Evolutionary conservation across 441 rosid genomes (phyloP).

Genomic region (Mallotus japonicus): DNA sequence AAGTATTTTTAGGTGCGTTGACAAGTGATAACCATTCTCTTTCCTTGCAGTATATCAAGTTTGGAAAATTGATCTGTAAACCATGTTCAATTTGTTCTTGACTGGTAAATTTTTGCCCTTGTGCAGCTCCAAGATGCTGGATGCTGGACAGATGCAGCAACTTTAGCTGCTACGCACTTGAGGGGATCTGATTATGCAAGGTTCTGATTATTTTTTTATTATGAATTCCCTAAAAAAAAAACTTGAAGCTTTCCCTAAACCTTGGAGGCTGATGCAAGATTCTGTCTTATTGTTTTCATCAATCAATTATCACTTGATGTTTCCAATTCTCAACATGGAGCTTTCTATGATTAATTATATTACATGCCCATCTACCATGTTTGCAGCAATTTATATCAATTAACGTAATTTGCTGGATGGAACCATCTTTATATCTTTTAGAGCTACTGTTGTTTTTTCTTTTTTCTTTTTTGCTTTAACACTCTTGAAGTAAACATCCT

Average conservation of each 20-base stretch:
- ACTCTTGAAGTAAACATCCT: not conserved
- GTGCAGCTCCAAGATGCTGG: slow-evolving; percentile 98
- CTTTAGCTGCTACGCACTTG: slow-evolving; percentile 94
- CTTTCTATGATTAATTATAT: not conserved
- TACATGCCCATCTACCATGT: not conserved
- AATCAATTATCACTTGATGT: slow-evolving; percentile 7
- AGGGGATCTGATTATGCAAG: slow-evolving; percentile 98
- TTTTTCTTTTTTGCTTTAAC: no score
- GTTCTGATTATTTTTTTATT: slow-evolving; percentile 35
- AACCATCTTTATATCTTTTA: not conserved
- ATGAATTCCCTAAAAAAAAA: not conserved
- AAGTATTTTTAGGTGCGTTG: not conserved
- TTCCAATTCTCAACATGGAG: slow-evolving; percentile 8
- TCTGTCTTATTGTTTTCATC: slow-evolving; percentile 2
- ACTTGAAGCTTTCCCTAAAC: not conserved
- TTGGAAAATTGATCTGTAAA: no score
- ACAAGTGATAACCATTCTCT: no score
- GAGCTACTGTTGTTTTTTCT: no score
- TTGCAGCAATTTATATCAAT: not conserved
- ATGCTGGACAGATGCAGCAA: slow-evolving; percentile 98
- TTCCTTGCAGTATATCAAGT: no score
- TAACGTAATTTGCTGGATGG: not conserved
- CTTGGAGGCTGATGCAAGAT: slow-evolving; percentile 4
- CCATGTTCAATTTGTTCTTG: not conserved
- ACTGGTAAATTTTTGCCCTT: slow-evolving; percentile 13